phyloP scores from a whole-genome alignment of 108 stramenopile genomes.

The Chaetoceros muelleri region DNA sequence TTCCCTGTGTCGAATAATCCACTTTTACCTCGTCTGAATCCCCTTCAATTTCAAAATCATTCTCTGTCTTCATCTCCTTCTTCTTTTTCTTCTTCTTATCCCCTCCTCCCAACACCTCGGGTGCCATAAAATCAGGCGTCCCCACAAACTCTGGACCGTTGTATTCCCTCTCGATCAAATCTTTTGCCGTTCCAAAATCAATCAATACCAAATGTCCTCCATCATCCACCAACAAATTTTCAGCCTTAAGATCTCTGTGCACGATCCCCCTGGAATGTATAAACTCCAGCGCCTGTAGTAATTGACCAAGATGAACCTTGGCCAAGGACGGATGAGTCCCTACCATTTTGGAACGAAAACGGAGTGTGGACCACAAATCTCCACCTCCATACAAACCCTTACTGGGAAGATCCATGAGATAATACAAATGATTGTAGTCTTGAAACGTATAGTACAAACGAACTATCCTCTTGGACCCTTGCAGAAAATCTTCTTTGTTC shows the following conservation, averaged over 20 bases:
- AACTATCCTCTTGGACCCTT: slow-evolving; percentile 37
- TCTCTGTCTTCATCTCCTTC: background rate
- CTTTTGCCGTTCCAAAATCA: slow-evolving; percentile 98
- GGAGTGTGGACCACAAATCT: slow-evolving; percentile 83
- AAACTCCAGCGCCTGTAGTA: slow-evolving; percentile 84
- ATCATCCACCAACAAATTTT: slow-evolving; percentile 80
- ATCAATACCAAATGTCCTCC: slow-evolving; percentile 79
- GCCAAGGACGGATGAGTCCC: slow-evolving; percentile 60
- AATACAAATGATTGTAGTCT: slow-evolving; percentile 69
- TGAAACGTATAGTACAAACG: slow-evolving; percentile 84
- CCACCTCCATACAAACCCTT: slow-evolving; percentile 55
- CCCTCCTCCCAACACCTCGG: slow-evolving; percentile 67
- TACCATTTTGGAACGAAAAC: slow-evolving; percentile 53
- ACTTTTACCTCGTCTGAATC: slow-evolving; percentile 7
- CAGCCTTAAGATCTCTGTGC: slow-evolving; percentile 96
- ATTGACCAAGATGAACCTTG: slow-evolving; percentile 70
- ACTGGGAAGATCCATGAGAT: slow-evolving; percentile 74
- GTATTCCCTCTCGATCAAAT: slow-evolving; percentile 81
- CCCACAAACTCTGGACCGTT: slow-evolving; percentile 99
- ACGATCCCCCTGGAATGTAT: slow-evolving; percentile 85
- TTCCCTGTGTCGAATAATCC: background rate
- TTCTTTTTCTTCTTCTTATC: slow-evolving; percentile 5
- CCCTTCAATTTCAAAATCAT: slow-evolving; percentile 12
- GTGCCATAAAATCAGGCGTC: slow-evolving; percentile 98
- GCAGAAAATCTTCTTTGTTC: background rate